A percentile compares a stretch with the other conserved stretches of the same genome.
These are phyloP conservation scores for Malus domestica DNA, from an alignment of 306 rosid species.

Conservation along the genomic window ASM211411v1 NC_041799.1:15845501-15846000, in stretches of 20 bases:
- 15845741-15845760: neutral
- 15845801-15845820: conserved; percentile 10
- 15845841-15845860: neutral
- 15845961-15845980: conserved; percentile 89
- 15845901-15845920: conserved; percentile 85
- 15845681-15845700: neutral
- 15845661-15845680: neutral
- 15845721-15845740: neutral
- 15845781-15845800: neutral
- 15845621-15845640: neutral
- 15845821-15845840: conserved; percentile 35
- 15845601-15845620: neutral
- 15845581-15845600: conserved; percentile 18
- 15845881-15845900: conserved; percentile 11
- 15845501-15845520: no score
- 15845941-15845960: conserved; percentile 95
- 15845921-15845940: conserved; percentile 97
- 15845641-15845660: neutral
- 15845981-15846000: conserved; percentile 88
- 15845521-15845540: neutral
- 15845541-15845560: neutral
- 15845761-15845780: neutral
- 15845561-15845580: neutral
- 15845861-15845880: conserved; percentile 16
- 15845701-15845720: neutral